These are phyloP conservation scores for Saccharum hybrid DNA, from an alignment of 202 grass and related monocot genomes.

Conservation along the genomic window DNA sequence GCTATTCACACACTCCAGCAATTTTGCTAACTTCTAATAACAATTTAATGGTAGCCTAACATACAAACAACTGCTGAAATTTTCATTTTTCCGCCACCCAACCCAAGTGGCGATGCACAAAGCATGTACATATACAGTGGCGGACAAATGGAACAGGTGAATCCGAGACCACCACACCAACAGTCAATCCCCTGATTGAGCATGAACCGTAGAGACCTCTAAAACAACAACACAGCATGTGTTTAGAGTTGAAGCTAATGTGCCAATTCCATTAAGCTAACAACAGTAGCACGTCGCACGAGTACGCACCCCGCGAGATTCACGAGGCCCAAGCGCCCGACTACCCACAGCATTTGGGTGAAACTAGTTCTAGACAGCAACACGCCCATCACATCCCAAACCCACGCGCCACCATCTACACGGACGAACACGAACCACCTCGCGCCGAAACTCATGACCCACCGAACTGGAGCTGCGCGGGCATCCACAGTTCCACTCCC, in stretches of 20 bases:
- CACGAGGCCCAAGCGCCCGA: background rate
- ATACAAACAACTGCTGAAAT: background rate
- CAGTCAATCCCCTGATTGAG: background rate
- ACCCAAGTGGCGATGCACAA: background rate
- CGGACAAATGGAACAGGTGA: background rate
- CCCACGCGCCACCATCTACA: constrained; percentile 1
- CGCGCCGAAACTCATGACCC: background rate
- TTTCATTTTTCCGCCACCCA: background rate
- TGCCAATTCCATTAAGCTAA: background rate
- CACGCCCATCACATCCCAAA: no score
- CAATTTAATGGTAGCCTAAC: background rate
- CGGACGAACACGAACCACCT: background rate
- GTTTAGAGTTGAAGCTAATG: background rate
- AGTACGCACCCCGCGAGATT: background rate
- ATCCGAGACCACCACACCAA: background rate
- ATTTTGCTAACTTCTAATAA: background rate
- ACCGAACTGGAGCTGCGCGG: background rate
- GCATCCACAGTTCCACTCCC: background rate
- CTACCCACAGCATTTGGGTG: background rate
- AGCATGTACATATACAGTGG: background rate
- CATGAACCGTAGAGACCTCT: background rate
- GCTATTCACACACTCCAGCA: background rate
- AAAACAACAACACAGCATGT: background rate
- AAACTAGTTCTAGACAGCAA: background rate
- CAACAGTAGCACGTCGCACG: no score